These are phyloP conservation scores for Penicillium dipodomyicola DNA, from an alignment of 495 filamentous ascomycete species.

Conservation along the genomic window DNA sequence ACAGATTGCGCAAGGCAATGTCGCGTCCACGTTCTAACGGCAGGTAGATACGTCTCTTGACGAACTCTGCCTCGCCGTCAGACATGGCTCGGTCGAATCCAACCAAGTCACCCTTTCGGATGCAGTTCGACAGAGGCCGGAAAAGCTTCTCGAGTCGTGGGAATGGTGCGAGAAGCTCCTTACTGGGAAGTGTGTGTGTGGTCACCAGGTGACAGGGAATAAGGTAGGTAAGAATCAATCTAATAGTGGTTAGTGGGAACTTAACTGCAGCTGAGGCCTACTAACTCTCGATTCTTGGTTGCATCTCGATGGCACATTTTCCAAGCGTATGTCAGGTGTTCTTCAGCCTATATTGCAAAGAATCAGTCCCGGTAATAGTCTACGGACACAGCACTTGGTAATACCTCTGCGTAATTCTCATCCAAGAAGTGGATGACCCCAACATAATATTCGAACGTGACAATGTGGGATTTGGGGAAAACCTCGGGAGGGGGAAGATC, in stretches of 20 bases:
- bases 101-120: constrained; percentile 75
- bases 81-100: constrained; percentile 82
- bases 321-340: constrained; percentile 75
- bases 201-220: constrained; percentile 89
- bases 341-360: constrained; percentile 61
- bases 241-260: constrained; percentile 38
- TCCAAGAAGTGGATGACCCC: constrained; percentile 88
- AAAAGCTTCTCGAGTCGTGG: constrained; percentile 79
- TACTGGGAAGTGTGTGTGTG: constrained; percentile 75
- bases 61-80: constrained; percentile 80
- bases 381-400: not conserved
- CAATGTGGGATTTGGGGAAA: constrained; percentile 84
- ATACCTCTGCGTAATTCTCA: constrained; percentile 79
- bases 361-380: constrained; percentile 15
- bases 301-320: constrained; percentile 68
- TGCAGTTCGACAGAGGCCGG: constrained; percentile 69
- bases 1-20: constrained; percentile 82
- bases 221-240: constrained; percentile 91
- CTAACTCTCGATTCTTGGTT: constrained; percentile 74
- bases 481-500: constrained; percentile 73
- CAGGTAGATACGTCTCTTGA: constrained; percentile 92
- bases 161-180: constrained; percentile 65
- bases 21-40: constrained; percentile 90
- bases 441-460: constrained; percentile 95
- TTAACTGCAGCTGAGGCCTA: constrained; percentile 45